These are phyloP conservation scores for Komagataella kurtzmanii DNA, from an alignment of 805 yeast species.

Conservation along the genomic window DNA sequence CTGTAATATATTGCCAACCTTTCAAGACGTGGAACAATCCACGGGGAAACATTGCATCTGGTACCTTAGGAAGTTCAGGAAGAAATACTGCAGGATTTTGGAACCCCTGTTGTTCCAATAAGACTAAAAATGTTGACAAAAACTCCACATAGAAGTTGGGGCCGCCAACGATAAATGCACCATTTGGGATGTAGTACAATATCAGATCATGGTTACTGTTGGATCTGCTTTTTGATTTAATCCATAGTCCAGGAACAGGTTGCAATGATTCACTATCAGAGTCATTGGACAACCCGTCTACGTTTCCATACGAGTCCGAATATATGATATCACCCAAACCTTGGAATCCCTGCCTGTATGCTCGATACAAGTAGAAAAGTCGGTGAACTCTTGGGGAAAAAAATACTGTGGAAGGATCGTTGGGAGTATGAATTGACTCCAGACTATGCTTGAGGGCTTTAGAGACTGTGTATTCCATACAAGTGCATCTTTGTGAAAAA, in stretches of 20 bases:
- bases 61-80: slow-evolving; percentile 13
- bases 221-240: slow-evolving; percentile 16
- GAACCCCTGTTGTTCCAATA: slow-evolving; percentile 34
- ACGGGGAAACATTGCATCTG: neutral
- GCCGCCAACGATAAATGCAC: slow-evolving; percentile 13
- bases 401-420: slow-evolving; percentile 11
- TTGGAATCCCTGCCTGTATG: slow-evolving; percentile 17
- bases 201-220: slow-evolving; percentile 21
- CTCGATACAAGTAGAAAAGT: slow-evolving; percentile 15
- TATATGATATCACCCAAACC: slow-evolving; percentile 20
- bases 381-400: slow-evolving; percentile 18
- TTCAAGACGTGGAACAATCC: slow-evolving; percentile 11
- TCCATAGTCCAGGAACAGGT: slow-evolving; percentile 16
- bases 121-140: slow-evolving; percentile 23
- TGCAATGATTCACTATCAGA: neutral
- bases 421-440: slow-evolving; percentile 4
- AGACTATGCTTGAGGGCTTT: slow-evolving; percentile 9
- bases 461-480: slow-evolving; percentile 12
- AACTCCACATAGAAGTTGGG: slow-evolving; percentile 32
- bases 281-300: neutral
- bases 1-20: slow-evolving; percentile 19
- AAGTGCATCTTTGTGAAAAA: slow-evolving; percentile 16
- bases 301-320: slow-evolving; percentile 6
- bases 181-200: slow-evolving; percentile 30
- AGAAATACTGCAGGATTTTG: slow-evolving; percentile 30